These are phyloP conservation scores for Chlamydomonas applanata DNA, from an alignment of 139 green algal species.

Conservation along the genomic window DNA sequence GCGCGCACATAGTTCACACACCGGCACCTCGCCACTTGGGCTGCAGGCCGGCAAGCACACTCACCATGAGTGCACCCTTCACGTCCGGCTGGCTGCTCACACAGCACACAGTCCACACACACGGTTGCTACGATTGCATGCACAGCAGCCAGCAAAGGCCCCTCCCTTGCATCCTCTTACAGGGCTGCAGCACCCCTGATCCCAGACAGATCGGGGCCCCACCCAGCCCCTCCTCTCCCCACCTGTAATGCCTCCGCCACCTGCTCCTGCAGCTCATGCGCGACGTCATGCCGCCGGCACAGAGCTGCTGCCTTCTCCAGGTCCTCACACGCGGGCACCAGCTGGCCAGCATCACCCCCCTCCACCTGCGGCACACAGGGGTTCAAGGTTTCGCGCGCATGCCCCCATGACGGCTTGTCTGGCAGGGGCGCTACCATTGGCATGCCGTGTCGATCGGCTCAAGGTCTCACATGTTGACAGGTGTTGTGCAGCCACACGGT, in stretches of 20 bases:
- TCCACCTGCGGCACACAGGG: no score
- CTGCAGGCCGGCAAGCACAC: no score
- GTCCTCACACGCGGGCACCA: slow-evolving; percentile 33
- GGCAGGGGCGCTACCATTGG: no score
- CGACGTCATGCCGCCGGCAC: slow-evolving; percentile 26
- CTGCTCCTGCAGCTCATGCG: slow-evolving; percentile 39
- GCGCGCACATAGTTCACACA: no score
- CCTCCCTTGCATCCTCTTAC: neutral
- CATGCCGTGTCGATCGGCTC: no score
- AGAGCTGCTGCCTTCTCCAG: slow-evolving; percentile 34
- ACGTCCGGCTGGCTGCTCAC: neutral
- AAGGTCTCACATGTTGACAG: no score
- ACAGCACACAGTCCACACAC: neutral
- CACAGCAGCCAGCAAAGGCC: neutral
- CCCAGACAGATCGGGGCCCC: neutral
- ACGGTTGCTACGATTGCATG: neutral
- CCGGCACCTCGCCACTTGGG: no score
- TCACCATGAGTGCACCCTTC: neutral
- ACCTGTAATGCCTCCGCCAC: slow-evolving; percentile 41
- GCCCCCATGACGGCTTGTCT: no score
- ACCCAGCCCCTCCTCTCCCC: neutral
- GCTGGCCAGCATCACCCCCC: neutral
- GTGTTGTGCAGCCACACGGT: no score
- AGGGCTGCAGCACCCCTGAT: neutral
- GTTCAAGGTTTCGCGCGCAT: no score